Evolutionary conservation across 1,284 basidiomycete genomes (phyloP), one percentile per base, ranked within the genome.

Genomic region (Boletellus dicymbophilus): DNA sequence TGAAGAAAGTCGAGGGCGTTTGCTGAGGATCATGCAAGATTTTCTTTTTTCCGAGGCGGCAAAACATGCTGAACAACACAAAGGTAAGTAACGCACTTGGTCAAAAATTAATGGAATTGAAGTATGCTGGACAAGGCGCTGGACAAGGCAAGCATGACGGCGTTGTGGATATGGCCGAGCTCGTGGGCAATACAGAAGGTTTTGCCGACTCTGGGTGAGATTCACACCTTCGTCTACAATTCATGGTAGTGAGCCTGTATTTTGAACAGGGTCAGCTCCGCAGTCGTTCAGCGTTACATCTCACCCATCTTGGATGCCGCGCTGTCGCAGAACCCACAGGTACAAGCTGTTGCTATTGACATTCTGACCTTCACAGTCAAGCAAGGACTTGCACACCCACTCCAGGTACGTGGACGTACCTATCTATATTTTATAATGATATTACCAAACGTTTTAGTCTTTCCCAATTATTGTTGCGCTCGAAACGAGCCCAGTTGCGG

Each of bases 371-470:
- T 96, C 61, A 95, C 95, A 0, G 84, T 99, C 58, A 92, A 90
- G 64, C 95, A 98, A 70, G 97, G 97, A 1, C 77, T 99, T 34
- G 92, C 93, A 13, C 96, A 99, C 70, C 97, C 97, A 1, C 78
- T 98, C 5, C 87, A 91, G 73, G 88, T 89, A 57, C 57, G 77
- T 18, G 15, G 25, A 21, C 18, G 3, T 42, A 22, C 36, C 5
- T 30, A 27, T 44, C 26, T 2, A 18, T 16, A 10, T 21, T 18
- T 10, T 34, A 49, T 20, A 5, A 10, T 48, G 50, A 47, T 44
- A 4, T 21, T 10, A 54, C 13, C 22, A 1, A 37, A 38, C 20
- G 26, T 20, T n/a, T 28, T 59, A 97, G 85, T 96, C 93, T 36
- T 85, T 98, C 60, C 95, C 97, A 0, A 82, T 94, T 26, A 88